Conservation (phyloP, 78 protist genomes). For the Dictyostelium brefeldianum region DNA sequence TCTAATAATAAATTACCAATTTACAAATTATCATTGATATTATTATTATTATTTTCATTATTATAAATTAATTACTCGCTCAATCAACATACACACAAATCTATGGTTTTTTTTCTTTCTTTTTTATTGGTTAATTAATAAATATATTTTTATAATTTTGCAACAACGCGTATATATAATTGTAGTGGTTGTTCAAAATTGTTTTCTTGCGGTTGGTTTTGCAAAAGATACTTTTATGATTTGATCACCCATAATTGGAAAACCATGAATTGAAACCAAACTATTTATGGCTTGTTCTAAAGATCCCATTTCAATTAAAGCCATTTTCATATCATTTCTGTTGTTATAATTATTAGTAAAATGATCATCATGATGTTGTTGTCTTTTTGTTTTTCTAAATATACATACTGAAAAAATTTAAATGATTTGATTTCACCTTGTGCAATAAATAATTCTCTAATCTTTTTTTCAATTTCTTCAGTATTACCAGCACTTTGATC, state of each 20-base stretch:
- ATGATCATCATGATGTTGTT: too few species aligned
- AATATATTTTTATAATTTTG: not conserved
- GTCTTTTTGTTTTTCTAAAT: not conserved
- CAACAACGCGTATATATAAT: too few species aligned
- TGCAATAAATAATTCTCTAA: slow-evolving; percentile 25
- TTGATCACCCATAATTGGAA: slow-evolving; percentile 27
- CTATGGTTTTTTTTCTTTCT: not conserved
- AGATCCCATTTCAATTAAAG: slow-evolving; percentile 69
- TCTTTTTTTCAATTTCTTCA: slow-evolving; percentile 11
- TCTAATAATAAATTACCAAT: not conserved
- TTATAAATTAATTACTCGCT: too few species aligned
- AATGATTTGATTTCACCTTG: slow-evolving; percentile 61
- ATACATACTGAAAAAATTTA: slow-evolving; percentile 66
- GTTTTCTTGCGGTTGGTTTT: slow-evolving; percentile 36
- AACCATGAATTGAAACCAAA: slow-evolving; percentile 74
- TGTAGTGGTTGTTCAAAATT: not conserved
- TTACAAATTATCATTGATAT: not conserved
- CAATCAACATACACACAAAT: not conserved
- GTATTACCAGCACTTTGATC: not conserved
- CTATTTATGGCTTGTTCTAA: slow-evolving; percentile 64
- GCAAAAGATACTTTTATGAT: slow-evolving; percentile 70
- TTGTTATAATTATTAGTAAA: not conserved
- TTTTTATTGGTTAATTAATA: not conserved
- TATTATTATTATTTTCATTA: too few species aligned
- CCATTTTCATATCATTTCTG: slow-evolving; percentile 77